Evolutionary conservation across 2,329 filamentous ascomycete species (phyloP).

Genomic region (Fusarium drepaniforme): DNA sequence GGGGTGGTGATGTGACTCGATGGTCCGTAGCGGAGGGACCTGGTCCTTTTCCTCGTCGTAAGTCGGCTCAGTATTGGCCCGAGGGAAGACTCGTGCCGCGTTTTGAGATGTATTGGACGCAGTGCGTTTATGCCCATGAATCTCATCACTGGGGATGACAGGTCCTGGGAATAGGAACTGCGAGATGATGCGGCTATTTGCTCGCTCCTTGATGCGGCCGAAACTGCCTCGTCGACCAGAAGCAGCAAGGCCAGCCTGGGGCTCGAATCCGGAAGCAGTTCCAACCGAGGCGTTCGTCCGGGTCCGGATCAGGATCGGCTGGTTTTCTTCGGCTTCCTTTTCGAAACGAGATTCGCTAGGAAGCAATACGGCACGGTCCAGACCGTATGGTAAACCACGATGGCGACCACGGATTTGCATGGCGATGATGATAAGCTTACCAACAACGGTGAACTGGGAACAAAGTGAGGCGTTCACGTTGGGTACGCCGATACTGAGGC

Average conservation of each 20-base stretch:
- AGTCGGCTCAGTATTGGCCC: slow-evolving; percentile 44
- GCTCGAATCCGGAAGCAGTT: slow-evolving; percentile 45
- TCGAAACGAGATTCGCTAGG: slow-evolving; percentile 68
- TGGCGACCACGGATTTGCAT: slow-evolving; percentile 79
- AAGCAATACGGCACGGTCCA: slow-evolving; percentile 71
- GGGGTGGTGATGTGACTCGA: slow-evolving; percentile 41
- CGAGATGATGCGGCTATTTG: slow-evolving; percentile 58
- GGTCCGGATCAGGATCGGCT: slow-evolving; percentile 54
- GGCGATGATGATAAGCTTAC: slow-evolving; percentile 75
- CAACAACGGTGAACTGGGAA: slow-evolving; percentile 82
- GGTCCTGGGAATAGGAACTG: slow-evolving; percentile 64
- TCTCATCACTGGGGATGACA: slow-evolving; percentile 48
- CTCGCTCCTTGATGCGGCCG: slow-evolving; percentile 52
- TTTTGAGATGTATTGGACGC: slow-evolving; percentile 46
- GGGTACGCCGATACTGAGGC: slow-evolving; percentile 86
- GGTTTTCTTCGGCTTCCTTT: slow-evolving; percentile 63
- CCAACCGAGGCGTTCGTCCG: slow-evolving; percentile 51
- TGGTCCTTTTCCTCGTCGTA: slow-evolving; percentile 45
- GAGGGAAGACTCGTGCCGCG: slow-evolving; percentile 37
- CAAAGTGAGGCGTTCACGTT: slow-evolving; percentile 83
- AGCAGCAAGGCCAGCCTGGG: slow-evolving; percentile 37
- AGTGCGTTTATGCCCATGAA: slow-evolving; percentile 43
- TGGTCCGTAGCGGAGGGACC: slow-evolving; percentile 42
- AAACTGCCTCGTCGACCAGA: slow-evolving; percentile 51
- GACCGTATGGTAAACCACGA: slow-evolving; percentile 75